Conservation (phyloP, 345 rosid species). For the Eucalyptus rudis region DNA sequence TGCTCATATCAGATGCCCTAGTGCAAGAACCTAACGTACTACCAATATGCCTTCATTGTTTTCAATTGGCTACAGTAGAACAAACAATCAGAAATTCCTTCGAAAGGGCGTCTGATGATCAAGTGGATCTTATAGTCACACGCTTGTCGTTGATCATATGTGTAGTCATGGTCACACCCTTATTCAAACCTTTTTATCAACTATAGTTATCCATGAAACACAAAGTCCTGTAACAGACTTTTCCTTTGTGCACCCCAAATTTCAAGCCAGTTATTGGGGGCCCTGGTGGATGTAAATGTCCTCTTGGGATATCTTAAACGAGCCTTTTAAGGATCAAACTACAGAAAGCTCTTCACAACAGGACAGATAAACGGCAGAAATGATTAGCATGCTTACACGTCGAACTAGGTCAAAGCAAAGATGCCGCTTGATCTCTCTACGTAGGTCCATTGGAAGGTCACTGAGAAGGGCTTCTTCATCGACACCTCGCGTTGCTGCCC, state of each 20-base stretch:
- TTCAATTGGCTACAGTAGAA: background rate
- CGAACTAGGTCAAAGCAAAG: constrained; percentile 4
- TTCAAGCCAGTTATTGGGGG: background rate
- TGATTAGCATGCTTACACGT: background rate
- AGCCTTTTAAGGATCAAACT: background rate
- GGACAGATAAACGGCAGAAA: background rate
- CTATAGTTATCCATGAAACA: background rate
- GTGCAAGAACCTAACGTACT: background rate
- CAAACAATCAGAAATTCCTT: background rate
- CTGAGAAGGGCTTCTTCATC: constrained; percentile 6
- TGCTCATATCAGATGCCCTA: background rate
- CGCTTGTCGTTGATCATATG: background rate
- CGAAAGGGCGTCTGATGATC: background rate
- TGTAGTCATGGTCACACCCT: background rate
- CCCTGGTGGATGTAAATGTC: background rate
- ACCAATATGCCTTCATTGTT: background rate
- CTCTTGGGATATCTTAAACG: background rate
- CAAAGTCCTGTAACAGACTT: background rate
- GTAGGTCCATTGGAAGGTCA: background rate
- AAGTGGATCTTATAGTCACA: background rate
- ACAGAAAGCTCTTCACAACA: background rate
- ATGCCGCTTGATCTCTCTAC: constrained; percentile 2
- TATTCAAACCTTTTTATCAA: background rate
- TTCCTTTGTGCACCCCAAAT: background rate
- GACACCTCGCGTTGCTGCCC: constrained; percentile 11